Percentiles rank a stretch among this genome's conserved stretches.
Conservation (phyloP, 345 rosid species). For the Eucalyptus grandis region DNA sequence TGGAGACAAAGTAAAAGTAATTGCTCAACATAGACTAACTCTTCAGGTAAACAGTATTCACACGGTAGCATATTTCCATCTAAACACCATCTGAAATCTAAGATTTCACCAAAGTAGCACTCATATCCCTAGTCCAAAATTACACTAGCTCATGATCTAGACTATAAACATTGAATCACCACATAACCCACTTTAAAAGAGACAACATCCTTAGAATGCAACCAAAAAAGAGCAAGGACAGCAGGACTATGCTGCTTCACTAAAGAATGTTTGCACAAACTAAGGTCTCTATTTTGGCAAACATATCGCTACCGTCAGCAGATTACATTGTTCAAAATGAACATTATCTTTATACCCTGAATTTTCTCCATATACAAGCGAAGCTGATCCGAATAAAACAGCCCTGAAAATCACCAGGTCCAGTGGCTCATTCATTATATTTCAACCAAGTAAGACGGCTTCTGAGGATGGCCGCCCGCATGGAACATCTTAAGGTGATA, state of each 20-base stretch:
- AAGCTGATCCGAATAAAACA: not conserved
- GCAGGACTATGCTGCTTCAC: not conserved
- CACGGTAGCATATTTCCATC: not conserved
- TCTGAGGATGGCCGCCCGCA: not conserved
- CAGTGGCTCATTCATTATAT: not conserved
- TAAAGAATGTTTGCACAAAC: not conserved
- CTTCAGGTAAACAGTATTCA: not conserved
- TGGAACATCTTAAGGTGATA: not conserved
- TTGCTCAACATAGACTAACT: not conserved
- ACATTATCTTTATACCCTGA: not conserved
- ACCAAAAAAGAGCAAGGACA: not conserved
- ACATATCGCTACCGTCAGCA: not conserved
- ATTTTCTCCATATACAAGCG: not conserved
- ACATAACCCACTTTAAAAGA: not conserved
- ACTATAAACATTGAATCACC: not conserved
- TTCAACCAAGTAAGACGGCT: not conserved
- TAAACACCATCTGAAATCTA: not conserved
- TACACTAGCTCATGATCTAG: not conserved
- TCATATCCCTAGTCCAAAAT: not conserved
- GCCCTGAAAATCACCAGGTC: not conserved
- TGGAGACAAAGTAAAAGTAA: not conserved
- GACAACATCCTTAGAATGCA: not conserved
- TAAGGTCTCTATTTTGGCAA: not conserved
- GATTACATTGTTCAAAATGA: not conserved
- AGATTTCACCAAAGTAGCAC: not conserved